Evolutionary conservation across 2,329 filamentous ascomycete species (phyloP).

Genomic region (Colletotrichum abscissum): DNA sequence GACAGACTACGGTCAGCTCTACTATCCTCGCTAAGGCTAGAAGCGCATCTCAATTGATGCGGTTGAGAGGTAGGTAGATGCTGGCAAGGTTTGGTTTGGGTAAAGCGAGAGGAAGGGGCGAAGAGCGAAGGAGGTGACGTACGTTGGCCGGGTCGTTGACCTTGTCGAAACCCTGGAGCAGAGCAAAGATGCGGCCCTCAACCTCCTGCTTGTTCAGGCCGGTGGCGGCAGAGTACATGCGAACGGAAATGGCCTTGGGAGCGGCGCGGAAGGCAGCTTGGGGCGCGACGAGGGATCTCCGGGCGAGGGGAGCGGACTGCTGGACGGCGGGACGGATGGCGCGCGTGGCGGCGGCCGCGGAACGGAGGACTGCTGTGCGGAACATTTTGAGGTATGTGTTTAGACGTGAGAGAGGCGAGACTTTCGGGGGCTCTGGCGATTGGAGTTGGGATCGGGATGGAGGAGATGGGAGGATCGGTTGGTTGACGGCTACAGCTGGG

Average conservation of each 20-base stretch:
- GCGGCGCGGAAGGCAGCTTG: slow-evolving; percentile 66
- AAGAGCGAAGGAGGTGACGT: slow-evolving; percentile 45
- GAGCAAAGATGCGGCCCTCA: slow-evolving; percentile 89
- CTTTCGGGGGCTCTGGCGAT: slow-evolving; percentile 15
- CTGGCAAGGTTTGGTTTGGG: neutral
- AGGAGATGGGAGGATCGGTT: slow-evolving; percentile 11
- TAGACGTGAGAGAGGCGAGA: slow-evolving; percentile 4
- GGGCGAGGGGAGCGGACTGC: slow-evolving; percentile 58
- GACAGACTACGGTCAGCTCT: neutral
- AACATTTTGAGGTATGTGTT: slow-evolving; percentile 74
- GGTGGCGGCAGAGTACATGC: slow-evolving; percentile 88
- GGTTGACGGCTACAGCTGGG: slow-evolving; percentile 11
- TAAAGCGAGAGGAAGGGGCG: too few species aligned
- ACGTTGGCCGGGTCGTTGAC: slow-evolving; percentile 76
- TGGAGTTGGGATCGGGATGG: slow-evolving; percentile 5
- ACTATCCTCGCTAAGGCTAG: too few species aligned
- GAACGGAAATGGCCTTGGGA: slow-evolving; percentile 72
- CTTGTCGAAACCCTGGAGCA: slow-evolving; percentile 98
- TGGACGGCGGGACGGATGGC: slow-evolving; percentile 63
- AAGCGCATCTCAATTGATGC: neutral
- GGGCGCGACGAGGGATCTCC: slow-evolving; percentile 70
- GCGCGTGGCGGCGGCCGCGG: slow-evolving; percentile 71
- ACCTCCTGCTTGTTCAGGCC: slow-evolving; percentile 86
- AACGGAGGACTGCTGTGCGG: slow-evolving; percentile 86
- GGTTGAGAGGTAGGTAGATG: neutral